Evolutionary conservation across 1,139 yeast species (phyloP).

Genomic region (Waltiozyma sp.): DNA sequence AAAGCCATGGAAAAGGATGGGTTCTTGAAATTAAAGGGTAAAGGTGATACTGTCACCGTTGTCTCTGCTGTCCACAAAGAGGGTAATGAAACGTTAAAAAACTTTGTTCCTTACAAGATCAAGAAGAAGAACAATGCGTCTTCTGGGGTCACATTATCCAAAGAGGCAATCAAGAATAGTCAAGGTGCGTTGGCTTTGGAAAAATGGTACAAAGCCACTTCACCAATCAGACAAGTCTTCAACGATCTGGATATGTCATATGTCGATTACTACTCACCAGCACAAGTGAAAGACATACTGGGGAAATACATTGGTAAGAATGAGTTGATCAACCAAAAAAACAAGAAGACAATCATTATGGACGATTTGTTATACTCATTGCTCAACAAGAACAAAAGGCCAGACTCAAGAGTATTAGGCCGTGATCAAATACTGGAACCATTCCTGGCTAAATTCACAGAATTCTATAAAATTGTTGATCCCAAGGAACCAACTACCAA

Average conservation of each 20-base stretch:
- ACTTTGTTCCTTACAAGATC: slow-evolving; percentile 47
- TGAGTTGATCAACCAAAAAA: slow-evolving; percentile 37
- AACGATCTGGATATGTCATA: slow-evolving; percentile 30
- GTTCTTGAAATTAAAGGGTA: slow-evolving; percentile 58
- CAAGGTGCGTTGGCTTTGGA: slow-evolving; percentile 26
- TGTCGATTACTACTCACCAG: slow-evolving; percentile 35
- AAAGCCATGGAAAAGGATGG: slow-evolving; percentile 76
- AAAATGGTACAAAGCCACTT: slow-evolving; percentile 44
- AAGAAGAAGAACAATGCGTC: slow-evolving; percentile 6
- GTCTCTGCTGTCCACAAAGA: slow-evolving; percentile 38
- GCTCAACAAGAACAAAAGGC: slow-evolving; percentile 21
- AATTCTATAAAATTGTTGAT: slow-evolving; percentile 43
- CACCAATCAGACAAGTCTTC: slow-evolving; percentile 38
- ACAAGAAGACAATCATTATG: slow-evolving; percentile 37
- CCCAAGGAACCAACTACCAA: slow-evolving; percentile 25
- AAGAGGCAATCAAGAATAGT: slow-evolving; percentile 8
- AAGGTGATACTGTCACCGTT: slow-evolving; percentile 59
- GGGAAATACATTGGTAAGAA: slow-evolving; percentile 44
- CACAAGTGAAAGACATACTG: slow-evolving; percentile 42
- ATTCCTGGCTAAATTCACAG: slow-evolving; percentile 43
- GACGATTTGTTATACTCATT: slow-evolving; percentile 35
- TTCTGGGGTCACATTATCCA: slow-evolving; percentile 17
- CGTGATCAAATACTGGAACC: slow-evolving; percentile 45
- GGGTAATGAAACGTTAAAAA: slow-evolving; percentile 35
- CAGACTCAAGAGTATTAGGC: slow-evolving; percentile 14